Evolutionary conservation across 106 monocot species (phyloP), one percentile per base, ranked within the genome.

Genomic region (Alisma plantagoaquatica): DNA sequence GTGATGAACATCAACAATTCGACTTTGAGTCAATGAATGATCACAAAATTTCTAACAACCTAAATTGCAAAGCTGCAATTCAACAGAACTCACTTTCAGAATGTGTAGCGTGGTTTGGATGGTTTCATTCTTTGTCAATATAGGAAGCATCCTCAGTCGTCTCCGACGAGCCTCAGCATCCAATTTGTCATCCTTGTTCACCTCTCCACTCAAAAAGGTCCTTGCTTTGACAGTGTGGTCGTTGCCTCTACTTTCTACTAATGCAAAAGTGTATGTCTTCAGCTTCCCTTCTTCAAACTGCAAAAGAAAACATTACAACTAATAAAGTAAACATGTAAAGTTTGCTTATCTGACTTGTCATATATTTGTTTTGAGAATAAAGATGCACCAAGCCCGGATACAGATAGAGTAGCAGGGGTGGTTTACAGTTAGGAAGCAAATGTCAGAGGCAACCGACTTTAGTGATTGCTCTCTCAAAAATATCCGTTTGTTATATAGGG

Each of bases 261-360:
- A 41, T 5, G 82, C 90, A 77, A 98, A 82, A 23, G 72, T 79
- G 75, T 98, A 98, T 31, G 98, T 59, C 61, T 30, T 76, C 7
- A 79, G 78, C 16, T 50, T 59, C 17, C 76, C 90, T 56, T 78
- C 81, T 53, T 76, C 56, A 58, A 85, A 98, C 90, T 96, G 67
- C 57, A 75, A 74, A 62, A 62, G 32, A 54, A 42, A 58, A 10
- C 27, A 23, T 22, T 12, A 7, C 25, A 45, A 48, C 14, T 29
- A 10, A 59, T 14, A 44, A 59, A 44, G 6, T 57, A 26, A 25
- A 59, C n/a, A n/a, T n/a, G n/a, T n/a, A n/a, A n/a, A n/a, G n/a
- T n/a, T n/a, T n/a, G n/a, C n/a, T n/a, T n/a, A n/a, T n/a, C n/a
- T n/a, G n/a, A n/a, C n/a, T n/a, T n/a, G n/a, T n/a, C n/a, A n/a